Percentiles rank a stretch among this genome's conserved stretches.
phyloP scores from a whole-genome alignment of 192 early-diverging fungal species.

The Entomortierella beljakovae region DNA sequence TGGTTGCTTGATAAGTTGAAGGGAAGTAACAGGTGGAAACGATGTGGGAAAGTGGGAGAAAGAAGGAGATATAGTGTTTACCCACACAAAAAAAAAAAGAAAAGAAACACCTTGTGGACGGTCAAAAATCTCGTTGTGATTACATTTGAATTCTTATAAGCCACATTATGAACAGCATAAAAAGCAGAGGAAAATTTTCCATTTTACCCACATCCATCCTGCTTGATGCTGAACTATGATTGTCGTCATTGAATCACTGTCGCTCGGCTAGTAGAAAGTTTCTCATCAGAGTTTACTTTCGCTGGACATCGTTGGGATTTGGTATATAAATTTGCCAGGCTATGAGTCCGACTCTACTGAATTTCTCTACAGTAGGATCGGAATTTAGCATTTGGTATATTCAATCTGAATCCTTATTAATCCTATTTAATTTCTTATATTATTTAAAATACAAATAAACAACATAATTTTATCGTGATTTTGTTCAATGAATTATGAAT shows the following conservation, averaged over 20 bases:
- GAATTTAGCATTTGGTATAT: conserved; percentile 48
- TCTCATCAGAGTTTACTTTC: not conserved
- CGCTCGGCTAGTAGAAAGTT: conserved; percentile 51
- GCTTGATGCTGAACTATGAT: conserved; percentile 56
- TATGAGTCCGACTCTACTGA: conserved; percentile 55
- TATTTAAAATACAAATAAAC: too few species aligned
- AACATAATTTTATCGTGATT: too few species aligned
- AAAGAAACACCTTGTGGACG: not conserved
- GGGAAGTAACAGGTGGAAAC: not conserved
- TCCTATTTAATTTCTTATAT: too few species aligned
- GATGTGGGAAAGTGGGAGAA: not conserved
- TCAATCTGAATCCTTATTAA: not conserved
- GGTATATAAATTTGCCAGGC: conserved; percentile 51
- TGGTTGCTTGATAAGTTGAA: not conserved
- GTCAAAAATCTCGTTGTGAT: too few species aligned
- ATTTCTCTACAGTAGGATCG: conserved; percentile 46
- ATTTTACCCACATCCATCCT: conserved; percentile 15
- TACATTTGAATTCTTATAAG: not conserved
- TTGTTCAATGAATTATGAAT: too few species aligned
- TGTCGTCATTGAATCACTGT: conserved; percentile 47
- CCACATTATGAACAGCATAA: not conserved
- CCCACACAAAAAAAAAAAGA: conserved; percentile 15
- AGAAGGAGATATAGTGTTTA: too few species aligned
- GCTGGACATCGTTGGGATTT: conserved; percentile 49
- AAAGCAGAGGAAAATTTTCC: not conserved